Conservation (phyloP, 331 rosid genomes). For the Malus hybrid region DNA sequence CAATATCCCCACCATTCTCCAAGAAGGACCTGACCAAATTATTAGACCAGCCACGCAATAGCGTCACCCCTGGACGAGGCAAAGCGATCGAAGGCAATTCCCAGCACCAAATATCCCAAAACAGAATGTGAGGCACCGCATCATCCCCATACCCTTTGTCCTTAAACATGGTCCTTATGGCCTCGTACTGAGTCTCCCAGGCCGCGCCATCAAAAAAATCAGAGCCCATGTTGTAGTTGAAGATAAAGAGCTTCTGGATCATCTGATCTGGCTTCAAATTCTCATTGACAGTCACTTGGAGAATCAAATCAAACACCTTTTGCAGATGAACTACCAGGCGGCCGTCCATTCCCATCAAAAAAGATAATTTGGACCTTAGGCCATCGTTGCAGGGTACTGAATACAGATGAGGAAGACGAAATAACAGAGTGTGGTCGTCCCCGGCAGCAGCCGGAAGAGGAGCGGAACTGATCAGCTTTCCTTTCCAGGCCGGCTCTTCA, state of each 20-base stretch:
- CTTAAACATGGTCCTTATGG: conserved; percentile 1
- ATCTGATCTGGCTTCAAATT: neutral
- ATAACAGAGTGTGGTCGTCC: neutral
- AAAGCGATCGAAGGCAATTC: conserved; percentile 1
- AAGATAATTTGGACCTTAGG: neutral
- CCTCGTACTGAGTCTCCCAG: neutral
- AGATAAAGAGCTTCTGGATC: neutral
- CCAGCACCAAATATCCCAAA: conserved; percentile 58
- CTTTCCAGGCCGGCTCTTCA: neutral
- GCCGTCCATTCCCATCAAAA: neutral
- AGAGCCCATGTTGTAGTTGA: neutral
- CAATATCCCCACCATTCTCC: neutral
- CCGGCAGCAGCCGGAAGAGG: neutral
- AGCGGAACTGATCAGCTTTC: neutral
- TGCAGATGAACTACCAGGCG: neutral
- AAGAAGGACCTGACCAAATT: neutral
- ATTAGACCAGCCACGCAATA: neutral
- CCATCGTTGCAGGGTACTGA: neutral
- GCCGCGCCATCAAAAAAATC: neutral
- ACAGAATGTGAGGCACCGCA: conserved; percentile 48
- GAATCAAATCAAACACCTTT: neutral
- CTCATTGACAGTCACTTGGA: neutral
- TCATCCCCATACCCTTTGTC: conserved; percentile 25
- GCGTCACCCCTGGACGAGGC: conserved; percentile 11
- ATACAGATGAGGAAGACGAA: neutral